Percentiles rank a stretch among this genome's conserved stretches.
Evolutionary conservation across 1,284 basidiomycete genomes (phyloP).

Genomic region (Puccinia hordei): DNA sequence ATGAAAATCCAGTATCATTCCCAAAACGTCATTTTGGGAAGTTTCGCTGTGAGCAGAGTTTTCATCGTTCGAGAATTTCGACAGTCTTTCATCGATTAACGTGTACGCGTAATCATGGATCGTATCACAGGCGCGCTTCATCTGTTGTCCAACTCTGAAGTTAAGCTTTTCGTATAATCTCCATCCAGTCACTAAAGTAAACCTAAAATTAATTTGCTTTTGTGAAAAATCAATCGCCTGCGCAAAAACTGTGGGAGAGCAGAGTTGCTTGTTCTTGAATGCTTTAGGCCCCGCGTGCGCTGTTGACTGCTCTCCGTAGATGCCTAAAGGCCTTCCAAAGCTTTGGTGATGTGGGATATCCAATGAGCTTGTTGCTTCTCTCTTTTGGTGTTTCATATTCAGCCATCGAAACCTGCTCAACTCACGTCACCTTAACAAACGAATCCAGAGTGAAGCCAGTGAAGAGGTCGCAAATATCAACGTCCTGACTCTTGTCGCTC

Average conservation of each 20-base stretch:
- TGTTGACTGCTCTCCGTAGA: too few species aligned
- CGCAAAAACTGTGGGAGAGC: too few species aligned
- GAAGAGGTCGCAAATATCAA: slow-evolving; percentile 35
- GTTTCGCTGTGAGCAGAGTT: not conserved
- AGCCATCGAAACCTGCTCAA: too few species aligned
- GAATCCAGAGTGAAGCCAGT: slow-evolving; percentile 29
- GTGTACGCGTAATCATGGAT: slow-evolving; percentile 14
- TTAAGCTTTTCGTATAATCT: not conserved
- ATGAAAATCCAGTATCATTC: not conserved
- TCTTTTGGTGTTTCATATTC: too few species aligned
- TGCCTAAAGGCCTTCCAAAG: not conserved
- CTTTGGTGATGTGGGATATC: too few species aligned
- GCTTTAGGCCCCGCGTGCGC: too few species aligned
- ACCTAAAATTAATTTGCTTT: slow-evolving; percentile 14
- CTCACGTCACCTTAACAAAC: slow-evolving; percentile 41
- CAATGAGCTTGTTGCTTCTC: too few species aligned
- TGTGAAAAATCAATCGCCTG: slow-evolving; percentile 35
- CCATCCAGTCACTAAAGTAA: not conserved
- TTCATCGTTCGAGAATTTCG: not conserved
- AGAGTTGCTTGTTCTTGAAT: too few species aligned
- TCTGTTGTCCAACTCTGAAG: not conserved
- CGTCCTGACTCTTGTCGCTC: not conserved
- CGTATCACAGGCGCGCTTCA: not conserved
- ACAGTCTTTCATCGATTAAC: slow-evolving; percentile 26
- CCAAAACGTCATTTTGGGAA: not conserved